Conservation (phyloP, 2,329 filamentous ascomycete species). For the Phaeomoniella chlamydospora region DNA sequence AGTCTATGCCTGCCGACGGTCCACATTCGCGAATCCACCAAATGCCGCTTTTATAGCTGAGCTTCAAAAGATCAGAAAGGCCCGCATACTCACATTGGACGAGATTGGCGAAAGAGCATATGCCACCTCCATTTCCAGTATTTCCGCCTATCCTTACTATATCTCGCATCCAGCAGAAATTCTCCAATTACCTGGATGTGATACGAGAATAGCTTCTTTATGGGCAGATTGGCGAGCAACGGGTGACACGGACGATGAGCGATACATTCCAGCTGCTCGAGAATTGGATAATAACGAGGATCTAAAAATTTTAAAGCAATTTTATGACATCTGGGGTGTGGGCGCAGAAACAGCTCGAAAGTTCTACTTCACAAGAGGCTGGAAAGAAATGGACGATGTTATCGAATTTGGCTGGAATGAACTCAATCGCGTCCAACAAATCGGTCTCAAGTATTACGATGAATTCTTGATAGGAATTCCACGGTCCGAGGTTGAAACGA, state of each 20-base stretch:
- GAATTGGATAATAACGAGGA: conserved; percentile 50
- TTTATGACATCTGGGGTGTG: conserved; percentile 87
- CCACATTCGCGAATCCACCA: conserved; percentile 52
- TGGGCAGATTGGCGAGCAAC: conserved; percentile 59
- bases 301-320: conserved; percentile 50
- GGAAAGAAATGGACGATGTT: conserved; percentile 74
- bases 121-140: conserved; percentile 66
- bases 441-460: conserved; percentile 86
- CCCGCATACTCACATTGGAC: conserved; percentile 58
- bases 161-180: conserved; percentile 31
- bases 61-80: conserved; percentile 58
- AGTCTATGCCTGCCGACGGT: conserved; percentile 67
- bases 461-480: conserved; percentile 64
- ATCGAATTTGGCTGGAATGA: conserved; percentile 66
- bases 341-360: conserved; percentile 66
- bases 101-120: conserved; percentile 74
- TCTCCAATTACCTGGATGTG: conserved; percentile 58
- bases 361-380: conserved; percentile 63
- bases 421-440: conserved; percentile 72
- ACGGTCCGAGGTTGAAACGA: conserved; percentile 56
- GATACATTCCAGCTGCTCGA: conserved; percentile 47
- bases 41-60: conserved; percentile 64
- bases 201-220: conserved; percentile 61
- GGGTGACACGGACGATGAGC: conserved; percentile 24
- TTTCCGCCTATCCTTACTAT: conserved; percentile 64